Evolutionary conservation across 148 eudicot genomes (phyloP).

Genomic region (Mesembryanthemum crystallinum): DNA sequence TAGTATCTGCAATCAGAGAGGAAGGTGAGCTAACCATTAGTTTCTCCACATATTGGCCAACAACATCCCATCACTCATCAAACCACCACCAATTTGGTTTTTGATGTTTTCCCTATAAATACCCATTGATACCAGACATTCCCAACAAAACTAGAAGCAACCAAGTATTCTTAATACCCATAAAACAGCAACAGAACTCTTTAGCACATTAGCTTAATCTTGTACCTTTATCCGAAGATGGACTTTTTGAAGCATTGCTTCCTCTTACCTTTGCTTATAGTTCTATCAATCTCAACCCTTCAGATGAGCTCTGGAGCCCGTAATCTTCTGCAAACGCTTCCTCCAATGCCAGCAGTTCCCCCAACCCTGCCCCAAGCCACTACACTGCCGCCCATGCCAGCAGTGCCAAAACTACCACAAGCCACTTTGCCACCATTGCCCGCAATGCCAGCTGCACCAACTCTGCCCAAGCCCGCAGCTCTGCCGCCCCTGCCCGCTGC

Average conservation of each 20-base stretch:
- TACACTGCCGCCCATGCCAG: constrained; percentile 25
- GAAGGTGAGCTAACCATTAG: constrained; percentile 28
- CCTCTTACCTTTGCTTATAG: constrained; percentile 16
- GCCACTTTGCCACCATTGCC: constrained; percentile 15
- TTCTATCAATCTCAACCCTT: constrained; percentile 29
- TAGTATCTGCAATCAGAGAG: too few species aligned
- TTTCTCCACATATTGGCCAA: constrained; percentile 27
- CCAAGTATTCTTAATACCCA: not conserved
- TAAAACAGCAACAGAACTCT: not conserved
- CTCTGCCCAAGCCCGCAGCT: constrained; percentile 9
- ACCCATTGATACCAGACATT: not conserved
- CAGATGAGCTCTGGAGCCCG: constrained; percentile 27
- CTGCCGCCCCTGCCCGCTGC: constrained; percentile 20
- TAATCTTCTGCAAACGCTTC: constrained; percentile 30
- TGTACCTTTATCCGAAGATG: constrained; percentile 8
- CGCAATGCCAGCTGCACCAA: constrained; percentile 8
- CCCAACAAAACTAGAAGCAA: not conserved
- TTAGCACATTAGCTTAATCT: not conserved
- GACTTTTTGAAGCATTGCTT: constrained; percentile 8
- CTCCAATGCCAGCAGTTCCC: constrained; percentile 26
- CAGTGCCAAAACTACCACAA: constrained; percentile 17
- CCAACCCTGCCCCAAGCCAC: constrained; percentile 26
- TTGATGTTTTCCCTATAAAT: constrained; percentile 12
- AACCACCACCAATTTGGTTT: not conserved
- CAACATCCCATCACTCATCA: constrained; percentile 9